Base-by-base conservation (phyloP, 768 basidiomycete species). In the Calvatia gigantea region DNA sequence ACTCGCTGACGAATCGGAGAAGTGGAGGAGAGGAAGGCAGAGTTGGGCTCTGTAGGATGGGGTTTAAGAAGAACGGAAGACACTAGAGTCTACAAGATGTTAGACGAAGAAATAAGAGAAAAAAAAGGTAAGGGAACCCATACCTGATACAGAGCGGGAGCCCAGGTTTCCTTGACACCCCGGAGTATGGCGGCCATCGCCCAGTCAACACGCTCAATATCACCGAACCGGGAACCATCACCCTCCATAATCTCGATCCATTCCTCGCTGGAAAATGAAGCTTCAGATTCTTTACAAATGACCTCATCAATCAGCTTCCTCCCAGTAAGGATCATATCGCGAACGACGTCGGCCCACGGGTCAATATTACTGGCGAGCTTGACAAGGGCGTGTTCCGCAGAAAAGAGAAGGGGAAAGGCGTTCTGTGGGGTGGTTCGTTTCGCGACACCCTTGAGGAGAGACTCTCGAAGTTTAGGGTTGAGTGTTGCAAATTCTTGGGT, bases 101-200 rank as follows among this genome's bases (percentile, higher is more conserved):
- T 6, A 56, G 43, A 39, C n/a, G n/a, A 2, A 29, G n/a, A 15
- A 47, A 23, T 46, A 33, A 31, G 48, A 27, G 14, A 31, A 33
- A 23, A 19, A 23, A 45, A 4, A 3, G 4, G 28, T 41, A 47
- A 33, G 58, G n/a, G n/a, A n/a, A n/a, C n/a, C n/a, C 65, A 19
- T 51, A 86, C 89, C 81, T 94, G 93, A 69, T 98, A 98, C 14
- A 94, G 70, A 42, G 64, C 68, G 2, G 78, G 81, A 14, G 87
- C 91, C 69, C 79, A 85, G 57, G 73, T 75, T 59, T 86, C 87
- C 53, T 69, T 78, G 62, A 91, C 74, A 0, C 88, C 81, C 62
- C 87, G 64, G 64, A 83, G 65, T 54, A 87, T 66, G 33, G 85
- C 73, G 5, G 82, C 80, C 79, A 94, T 84, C 1, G 88, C 79